phyloP scores from a whole-genome alignment of 202 grass and related monocot genomes.

The Brachypodium distachyon region DNA sequence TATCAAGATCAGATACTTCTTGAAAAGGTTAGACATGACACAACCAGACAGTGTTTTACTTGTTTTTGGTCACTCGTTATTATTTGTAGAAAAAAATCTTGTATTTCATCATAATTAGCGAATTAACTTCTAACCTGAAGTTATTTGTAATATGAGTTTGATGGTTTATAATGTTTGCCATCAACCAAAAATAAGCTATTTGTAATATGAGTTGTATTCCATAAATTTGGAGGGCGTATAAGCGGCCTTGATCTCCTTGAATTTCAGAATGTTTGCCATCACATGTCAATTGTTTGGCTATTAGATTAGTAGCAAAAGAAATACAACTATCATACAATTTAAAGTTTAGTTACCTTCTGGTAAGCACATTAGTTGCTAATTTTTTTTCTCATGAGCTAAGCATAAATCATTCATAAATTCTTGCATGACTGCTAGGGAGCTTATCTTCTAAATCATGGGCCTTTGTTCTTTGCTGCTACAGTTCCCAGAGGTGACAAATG shows the following conservation, averaged over 20 bases:
- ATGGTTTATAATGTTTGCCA: neutral
- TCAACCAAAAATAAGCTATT: too few relatives aligned
- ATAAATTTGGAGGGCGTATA: neutral
- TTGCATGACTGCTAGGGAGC: neutral
- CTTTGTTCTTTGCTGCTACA: constrained; percentile 45
- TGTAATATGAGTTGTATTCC: neutral
- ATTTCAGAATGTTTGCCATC: constrained; percentile 3
- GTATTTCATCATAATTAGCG: neutral
- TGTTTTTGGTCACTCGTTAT: neutral
- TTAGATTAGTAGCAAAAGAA: neutral
- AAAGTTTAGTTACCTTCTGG: neutral
- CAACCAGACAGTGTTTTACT: neutral
- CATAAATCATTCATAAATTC: neutral
- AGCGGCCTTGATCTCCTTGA: neutral
- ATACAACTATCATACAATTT: neutral
- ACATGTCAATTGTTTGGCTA: neutral
- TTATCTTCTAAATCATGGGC: constrained; percentile 11
- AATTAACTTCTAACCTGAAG: neutral
- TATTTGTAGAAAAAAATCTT: neutral
- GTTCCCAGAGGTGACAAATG: constrained; percentile 63
- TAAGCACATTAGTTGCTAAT: neutral
- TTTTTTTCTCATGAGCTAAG: neutral
- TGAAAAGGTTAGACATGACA: constrained; percentile 40
- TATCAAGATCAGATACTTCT: constrained; percentile 60
- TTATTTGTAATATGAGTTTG: neutral